A percentile compares a stretch with the other conserved stretches of the same genome.
These are phyloP conservation scores for Tuctoria greenei DNA, from an alignment of 176 grass and related monocot species.

Conservation along the genomic window DNA sequence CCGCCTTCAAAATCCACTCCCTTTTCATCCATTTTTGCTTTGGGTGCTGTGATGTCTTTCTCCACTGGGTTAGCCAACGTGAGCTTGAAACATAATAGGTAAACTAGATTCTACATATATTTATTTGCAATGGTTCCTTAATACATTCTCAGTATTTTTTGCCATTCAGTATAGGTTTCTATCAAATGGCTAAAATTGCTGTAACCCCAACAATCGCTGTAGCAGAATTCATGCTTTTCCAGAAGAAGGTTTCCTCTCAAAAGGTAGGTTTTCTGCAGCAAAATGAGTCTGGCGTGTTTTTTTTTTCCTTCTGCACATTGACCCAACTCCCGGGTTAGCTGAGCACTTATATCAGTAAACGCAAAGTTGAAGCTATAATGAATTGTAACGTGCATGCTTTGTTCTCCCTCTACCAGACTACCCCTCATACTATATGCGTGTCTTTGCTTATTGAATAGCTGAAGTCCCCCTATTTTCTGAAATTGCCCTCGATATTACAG, in stretches of 20 bases:
- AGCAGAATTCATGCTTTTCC: conserved; percentile 82
- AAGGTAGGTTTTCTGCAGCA: conserved; percentile 50
- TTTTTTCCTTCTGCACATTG: not conserved
- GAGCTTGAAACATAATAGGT: conserved; percentile 99
- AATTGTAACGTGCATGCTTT: not conserved
- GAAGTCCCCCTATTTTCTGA: not conserved
- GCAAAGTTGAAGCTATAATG: not conserved
- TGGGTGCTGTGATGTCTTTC: conserved; percentile 94
- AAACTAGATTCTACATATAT: conserved; percentile 10
- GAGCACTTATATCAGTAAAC: not conserved
- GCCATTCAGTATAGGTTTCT: conserved; percentile 94
- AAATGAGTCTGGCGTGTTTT: not conserved
- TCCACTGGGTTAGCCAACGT: conserved; percentile 96
- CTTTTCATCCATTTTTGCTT: conserved; percentile 87
- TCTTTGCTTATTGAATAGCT: conserved; percentile 2
- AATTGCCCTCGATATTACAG: conserved; percentile 37
- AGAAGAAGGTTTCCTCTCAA: conserved; percentile 71
- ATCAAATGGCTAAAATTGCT: conserved; percentile 99
- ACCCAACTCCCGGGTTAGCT: not conserved
- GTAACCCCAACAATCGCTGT: conserved; percentile 91
- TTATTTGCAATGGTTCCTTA: not conserved
- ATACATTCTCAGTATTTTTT: conserved; percentile 43
- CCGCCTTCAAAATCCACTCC: conserved; percentile 86
- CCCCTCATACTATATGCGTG: conserved; percentile 17
- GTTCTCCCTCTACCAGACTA: conserved; percentile 24